A percentile compares a stretch with the other conserved stretches of the same genome.
These are phyloP conservation scores for Emergomyces africanus DNA, from an alignment of 2,329 filamentous ascomycete species.

Conservation along the genomic window DNA sequence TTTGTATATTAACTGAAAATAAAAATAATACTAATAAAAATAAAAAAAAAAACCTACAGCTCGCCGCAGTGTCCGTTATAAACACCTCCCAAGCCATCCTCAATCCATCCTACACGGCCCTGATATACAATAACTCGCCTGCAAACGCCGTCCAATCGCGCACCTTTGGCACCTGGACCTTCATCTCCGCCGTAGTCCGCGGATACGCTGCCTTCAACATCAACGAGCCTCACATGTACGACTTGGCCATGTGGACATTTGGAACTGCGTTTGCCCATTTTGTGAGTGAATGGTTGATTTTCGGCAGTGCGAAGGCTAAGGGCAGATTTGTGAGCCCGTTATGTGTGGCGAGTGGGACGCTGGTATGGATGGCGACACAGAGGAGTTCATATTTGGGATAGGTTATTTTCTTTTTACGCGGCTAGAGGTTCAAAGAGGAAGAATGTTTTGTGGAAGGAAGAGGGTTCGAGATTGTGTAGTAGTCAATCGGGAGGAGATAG, in stretches of 20 bases:
- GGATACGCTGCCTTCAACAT: conserved; percentile 78
- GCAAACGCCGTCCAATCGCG: conserved; percentile 61
- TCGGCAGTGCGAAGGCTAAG: conserved; percentile 57
- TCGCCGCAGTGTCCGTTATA: conserved; percentile 67
- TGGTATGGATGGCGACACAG: conserved; percentile 53
- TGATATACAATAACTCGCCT: conserved; percentile 56
- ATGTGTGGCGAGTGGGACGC: conserved; percentile 41
- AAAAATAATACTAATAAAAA: neutral
- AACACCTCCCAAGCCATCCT: conserved; percentile 78
- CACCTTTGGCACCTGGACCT: conserved; percentile 80
- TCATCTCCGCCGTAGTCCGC: conserved; percentile 62
- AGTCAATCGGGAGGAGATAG: neutral
- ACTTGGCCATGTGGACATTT: conserved; percentile 73
- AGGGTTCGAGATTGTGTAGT: neutral
- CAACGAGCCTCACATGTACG: conserved; percentile 57
- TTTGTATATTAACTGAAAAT: neutral
- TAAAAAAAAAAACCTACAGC: conserved; percentile 36
- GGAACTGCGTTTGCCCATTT: conserved; percentile 67
- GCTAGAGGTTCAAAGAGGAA: neutral
- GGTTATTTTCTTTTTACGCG: neutral
- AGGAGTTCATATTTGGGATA: conserved; percentile 22
- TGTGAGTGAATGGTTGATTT: conserved; percentile 66
- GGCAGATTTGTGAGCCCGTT: conserved; percentile 47
- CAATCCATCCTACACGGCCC: conserved; percentile 69
- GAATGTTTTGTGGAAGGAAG: neutral